Base-by-base conservation (phyloP, 495 filamentous ascomycete species). In the Geopyxis carbonaria region DNA sequence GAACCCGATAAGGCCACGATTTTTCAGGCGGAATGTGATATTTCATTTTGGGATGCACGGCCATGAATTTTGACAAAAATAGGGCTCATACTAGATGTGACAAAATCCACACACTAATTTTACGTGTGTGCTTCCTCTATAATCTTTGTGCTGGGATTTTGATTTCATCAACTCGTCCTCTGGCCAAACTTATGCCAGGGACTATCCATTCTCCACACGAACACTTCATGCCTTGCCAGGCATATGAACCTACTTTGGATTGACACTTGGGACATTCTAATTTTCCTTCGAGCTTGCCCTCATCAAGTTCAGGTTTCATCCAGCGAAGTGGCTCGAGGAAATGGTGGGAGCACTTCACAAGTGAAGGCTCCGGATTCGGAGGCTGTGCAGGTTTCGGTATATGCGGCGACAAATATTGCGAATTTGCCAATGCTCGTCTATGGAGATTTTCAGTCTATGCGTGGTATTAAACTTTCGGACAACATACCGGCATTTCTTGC, bases 211-310 rank as follows among this genome's bases (percentile, higher is more conserved):
- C 70, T 25, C 76, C 74, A 58, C 89, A 95, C 46, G 76, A 92
- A 62, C 89, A 97, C 58, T 72, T 76, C 64, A 94, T 73, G 39
- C 91, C 89, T 53, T 91, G 80, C 87, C 91, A 97, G 21, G 85
- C 79, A 50, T 93, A 94, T 45, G 86, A 76, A 29, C 91, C 89
- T 16, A 95, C 72, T 33, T 84, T 81, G 14, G 76, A 71, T 30
- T 62, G 60, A 53, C 89, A 94, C 46, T 76, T 79, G 20, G 87
- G 83, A 54, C 87, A 94, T 28, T 75, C 75, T 28, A 97, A 58
- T 20, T 84, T 74, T 6, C 86, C 86, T 8, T 82, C 76, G 13
- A 94, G 62, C 28, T 75, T 72, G 19, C 80, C 80, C 39, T 74
- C 69, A 33, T 79, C 76, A 10, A 95, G 69, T 46, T 73, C 75